Evolutionary conservation across 169 alveolate genomes (phyloP), one percentile per base, ranked within the genome.

Genomic region (Eimeria falciformis): DNA sequence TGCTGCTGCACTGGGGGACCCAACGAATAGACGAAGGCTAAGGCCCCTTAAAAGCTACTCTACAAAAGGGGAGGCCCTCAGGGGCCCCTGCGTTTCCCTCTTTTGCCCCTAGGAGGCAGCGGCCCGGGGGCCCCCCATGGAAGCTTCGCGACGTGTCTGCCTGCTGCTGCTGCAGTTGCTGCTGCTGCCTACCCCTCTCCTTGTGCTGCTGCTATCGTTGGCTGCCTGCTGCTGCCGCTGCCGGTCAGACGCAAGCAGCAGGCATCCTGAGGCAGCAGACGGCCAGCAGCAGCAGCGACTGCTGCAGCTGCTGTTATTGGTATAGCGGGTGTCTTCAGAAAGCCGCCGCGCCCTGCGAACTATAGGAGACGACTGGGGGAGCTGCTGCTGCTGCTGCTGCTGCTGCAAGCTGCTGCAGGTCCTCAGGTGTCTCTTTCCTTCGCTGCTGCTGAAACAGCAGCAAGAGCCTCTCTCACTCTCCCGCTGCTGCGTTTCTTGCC

Each of bases 391-490:
- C n/a, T 68, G 82, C 55, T 71, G 82, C 58, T 71, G 50, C 56
- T 71, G 82, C 23, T 71, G 82, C 82, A n/a, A 12, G 82, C 56
- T 29, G 82, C 82, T 37, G 82, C 82, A n/a, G 82, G 23, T 23
- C 46, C 77, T 23, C 46, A 37, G 9, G 46, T 9, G 5, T 66
- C 46, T 45, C 29, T 50, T 56, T 71, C 58, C 56, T 29, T 45
- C 84, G 37, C 58, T 5, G 58, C 45, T 46, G 65, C 43, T 43
- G 84, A 55, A 40, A 62, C 84, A 73, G 84, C 84, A 43, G 58
- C 37, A 21, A 23, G 84, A 12, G 62, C 53, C 33, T 9, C 53
- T 46, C 62, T 73, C 84, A 43, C 84, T 73, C 71, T 73, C 65
- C 84, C 45, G 84, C 62, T 73, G 84, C 84, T 43, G 84, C 84